Evolutionary conservation across 129 eudicot species (phyloP).

Genomic region (Saussurea involucrata): DNA sequence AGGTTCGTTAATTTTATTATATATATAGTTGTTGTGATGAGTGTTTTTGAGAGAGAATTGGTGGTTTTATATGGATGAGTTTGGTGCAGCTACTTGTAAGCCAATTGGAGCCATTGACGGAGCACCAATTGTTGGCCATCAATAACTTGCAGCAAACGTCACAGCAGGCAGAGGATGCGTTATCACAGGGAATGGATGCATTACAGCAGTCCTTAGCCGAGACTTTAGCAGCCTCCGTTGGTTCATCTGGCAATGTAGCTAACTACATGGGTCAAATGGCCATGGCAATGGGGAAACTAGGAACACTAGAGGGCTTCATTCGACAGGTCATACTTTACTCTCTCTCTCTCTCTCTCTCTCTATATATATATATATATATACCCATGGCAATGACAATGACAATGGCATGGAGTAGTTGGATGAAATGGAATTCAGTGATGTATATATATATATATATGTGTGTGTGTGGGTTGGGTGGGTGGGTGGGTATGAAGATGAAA

Average conservation of each 20-base stretch:
- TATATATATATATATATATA: no score
- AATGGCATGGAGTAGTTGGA: no score
- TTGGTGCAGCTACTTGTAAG: conserved; percentile 56
- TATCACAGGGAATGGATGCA: conserved; percentile 70
- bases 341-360: neutral
- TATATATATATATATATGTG: no score
- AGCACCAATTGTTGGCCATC: conserved; percentile 56
- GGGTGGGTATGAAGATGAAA: neutral
- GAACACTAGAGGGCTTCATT: conserved; percentile 70
- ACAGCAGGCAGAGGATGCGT: conserved; percentile 66
- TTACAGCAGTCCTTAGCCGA: conserved; percentile 66
- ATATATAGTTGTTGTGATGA: neutral
- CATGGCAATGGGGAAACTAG: conserved; percentile 73
- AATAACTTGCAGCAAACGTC: conserved; percentile 61
- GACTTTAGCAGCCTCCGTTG: conserved; percentile 61
- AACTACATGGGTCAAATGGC: conserved; percentile 80
- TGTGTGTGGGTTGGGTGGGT: no score
- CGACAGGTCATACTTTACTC: conserved; percentile 44
- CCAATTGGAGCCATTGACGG: conserved; percentile 66
- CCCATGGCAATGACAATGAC: no score
- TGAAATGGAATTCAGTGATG: no score
- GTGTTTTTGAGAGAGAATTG: no score
- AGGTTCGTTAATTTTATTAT: conserved; percentile 22
- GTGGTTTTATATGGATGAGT: neutral
- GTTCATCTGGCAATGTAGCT: conserved; percentile 64